These are phyloP conservation scores for Phytophthora agathidicida DNA, from an alignment of 352 stramenopile genomes.

Conservation along the genomic window DNA sequence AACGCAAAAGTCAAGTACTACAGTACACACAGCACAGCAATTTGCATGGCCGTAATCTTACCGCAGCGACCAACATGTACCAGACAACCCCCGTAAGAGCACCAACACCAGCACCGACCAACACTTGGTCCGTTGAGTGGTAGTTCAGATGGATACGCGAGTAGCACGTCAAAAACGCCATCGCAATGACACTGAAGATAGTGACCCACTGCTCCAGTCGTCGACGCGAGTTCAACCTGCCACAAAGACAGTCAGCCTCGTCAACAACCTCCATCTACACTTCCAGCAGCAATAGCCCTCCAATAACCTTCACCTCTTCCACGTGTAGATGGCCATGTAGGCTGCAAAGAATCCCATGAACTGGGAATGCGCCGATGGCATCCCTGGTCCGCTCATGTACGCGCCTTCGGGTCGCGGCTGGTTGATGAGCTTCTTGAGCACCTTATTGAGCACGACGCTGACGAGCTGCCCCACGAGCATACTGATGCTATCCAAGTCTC, in stretches of 20 bases:
- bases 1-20: neutral
- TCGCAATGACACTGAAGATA: slow-evolving; percentile 50
- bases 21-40: neutral
- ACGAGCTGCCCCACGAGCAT: slow-evolving; percentile 77
- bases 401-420: slow-evolving; percentile 72
- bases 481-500: slow-evolving; percentile 75
- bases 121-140: slow-evolving; percentile 78
- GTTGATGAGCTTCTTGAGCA: slow-evolving; percentile 79
- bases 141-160: slow-evolving; percentile 84
- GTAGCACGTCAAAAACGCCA: slow-evolving; percentile 64
- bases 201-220: slow-evolving; percentile 66
- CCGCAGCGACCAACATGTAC: slow-evolving; percentile 48
- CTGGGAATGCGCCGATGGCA: slow-evolving; percentile 84
- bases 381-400: slow-evolving; percentile 66
- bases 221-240: slow-evolving; percentile 58
- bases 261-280: neutral
- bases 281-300: neutral
- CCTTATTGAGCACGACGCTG: slow-evolving; percentile 81
- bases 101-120: slow-evolving; percentile 58
- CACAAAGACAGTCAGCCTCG: neutral
- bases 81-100: slow-evolving; percentile 50
- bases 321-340: slow-evolving; percentile 77
- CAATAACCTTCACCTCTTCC: slow-evolving; percentile 47
- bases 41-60: slow-evolving; percentile 13
- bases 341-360: slow-evolving; percentile 83